Evolutionary conservation across 306 rosid genomes (phyloP), one percentile per base, ranked within the genome.

Genomic region (Vicia villosa): DNA sequence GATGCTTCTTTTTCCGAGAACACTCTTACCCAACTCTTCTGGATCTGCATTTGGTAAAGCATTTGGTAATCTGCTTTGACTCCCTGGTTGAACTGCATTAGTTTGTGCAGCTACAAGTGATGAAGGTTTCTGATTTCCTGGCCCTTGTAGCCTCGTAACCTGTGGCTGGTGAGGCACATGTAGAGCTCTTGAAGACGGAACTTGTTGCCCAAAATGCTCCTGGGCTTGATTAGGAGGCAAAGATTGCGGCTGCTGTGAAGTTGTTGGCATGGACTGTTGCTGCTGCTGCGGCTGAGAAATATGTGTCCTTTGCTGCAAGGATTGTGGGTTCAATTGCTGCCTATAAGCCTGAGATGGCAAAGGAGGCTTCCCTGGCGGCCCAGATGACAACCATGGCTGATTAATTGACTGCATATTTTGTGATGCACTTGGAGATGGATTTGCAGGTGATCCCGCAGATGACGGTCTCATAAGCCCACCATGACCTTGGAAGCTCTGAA

Each of bases 311-410:
- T 86, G 97, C 80, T 75, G 96, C 84, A 94, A 42, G 76, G 94
- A 64, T 50, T 74, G 83, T 10, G 95, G 72, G 76, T 79, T 84
- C 74, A 85, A 47, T 45, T 82, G 99, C 78, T 86, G 98, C 84
- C 98, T 82, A 79, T 78, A 88, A 8, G 94, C 68, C 20, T 92
- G 74, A 61, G 97, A 55, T 36, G 97, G 92, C 66, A 91, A 75
- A 58, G 96, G 99, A 74, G 99, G 99, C 85, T 88, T 91, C 70
- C 97, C 99, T 82, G 81, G 91, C 11, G 95, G 66, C 32, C 84
- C 96, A 78, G 97, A 83, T 46, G 95, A 80, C 81, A 91, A 67
- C 99, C 97, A 94, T 16, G 97, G 97, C 81, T 94, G 97, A 77
- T 84, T 94, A 71, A 80, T 74, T 61, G 87, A 74, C 77, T 86